Percentiles rank a stretch among this genome's conserved stretches.
phyloP scores from a whole-genome alignment of 148 eudicot genomes.

The Hydrangea macrophylla region DNA sequence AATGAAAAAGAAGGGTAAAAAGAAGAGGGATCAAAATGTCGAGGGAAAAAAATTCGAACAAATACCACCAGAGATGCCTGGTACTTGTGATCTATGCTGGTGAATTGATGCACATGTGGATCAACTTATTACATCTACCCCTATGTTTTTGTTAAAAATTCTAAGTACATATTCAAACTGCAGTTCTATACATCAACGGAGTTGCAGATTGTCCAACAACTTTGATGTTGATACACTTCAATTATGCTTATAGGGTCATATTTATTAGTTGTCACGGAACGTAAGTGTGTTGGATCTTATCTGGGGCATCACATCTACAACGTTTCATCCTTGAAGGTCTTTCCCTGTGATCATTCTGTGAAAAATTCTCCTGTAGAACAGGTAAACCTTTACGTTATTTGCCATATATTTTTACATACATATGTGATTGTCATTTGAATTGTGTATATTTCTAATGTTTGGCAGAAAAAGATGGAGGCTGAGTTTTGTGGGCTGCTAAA shows the following conservation, averaged over 20 bases:
- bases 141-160: neutral
- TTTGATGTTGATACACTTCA: neutral
- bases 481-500: slow-evolving; percentile 67
- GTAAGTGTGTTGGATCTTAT: too few species aligned
- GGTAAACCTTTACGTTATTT: too few species aligned
- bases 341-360: too few species aligned
- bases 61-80: neutral
- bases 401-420: too few species aligned
- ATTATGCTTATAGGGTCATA: slow-evolving; percentile 48
- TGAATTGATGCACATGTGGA: neutral
- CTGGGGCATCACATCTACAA: too few species aligned
- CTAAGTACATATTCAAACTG: neutral
- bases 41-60: neutral
- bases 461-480: slow-evolving; percentile 89
- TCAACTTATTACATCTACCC: neutral
- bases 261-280: too few species aligned
- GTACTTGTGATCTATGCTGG: neutral
- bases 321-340: too few species aligned
- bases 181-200: neutral
- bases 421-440: slow-evolving; percentile 13
- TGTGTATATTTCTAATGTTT: slow-evolving; percentile 17
- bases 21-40: neutral
- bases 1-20: neutral
- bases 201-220: neutral
- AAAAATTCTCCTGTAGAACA: too few species aligned